phyloP scores from a whole-genome alignment of 2,329 filamentous ascomycete genomes.

The Colletotrichum somersetense region DNA sequence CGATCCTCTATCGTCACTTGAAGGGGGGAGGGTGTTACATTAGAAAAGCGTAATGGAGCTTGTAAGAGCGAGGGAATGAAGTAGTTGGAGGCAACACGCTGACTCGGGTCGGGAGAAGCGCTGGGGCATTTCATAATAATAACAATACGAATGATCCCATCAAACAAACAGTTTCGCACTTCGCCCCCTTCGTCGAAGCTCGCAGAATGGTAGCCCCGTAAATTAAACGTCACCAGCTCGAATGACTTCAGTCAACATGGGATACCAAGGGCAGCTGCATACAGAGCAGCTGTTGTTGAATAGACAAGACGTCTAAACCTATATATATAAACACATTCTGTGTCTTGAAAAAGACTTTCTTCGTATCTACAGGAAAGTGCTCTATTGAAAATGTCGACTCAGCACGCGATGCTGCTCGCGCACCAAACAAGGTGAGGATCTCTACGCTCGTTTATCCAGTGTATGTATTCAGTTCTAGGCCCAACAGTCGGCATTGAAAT shows the following conservation, averaged over 20 bases:
- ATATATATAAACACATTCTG: background rate
- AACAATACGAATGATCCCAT: background rate
- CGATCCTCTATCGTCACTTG: background rate
- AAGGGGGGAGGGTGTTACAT: background rate
- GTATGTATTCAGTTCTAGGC: slow-evolving; percentile 28
- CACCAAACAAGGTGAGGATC: slow-evolving; percentile 14
- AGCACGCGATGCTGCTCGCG: slow-evolving; percentile 11
- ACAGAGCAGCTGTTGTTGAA: background rate
- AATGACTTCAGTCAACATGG: background rate
- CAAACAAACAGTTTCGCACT: background rate
- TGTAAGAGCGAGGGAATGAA: background rate
- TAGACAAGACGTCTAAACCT: background rate
- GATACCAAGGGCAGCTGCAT: background rate
- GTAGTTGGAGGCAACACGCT: background rate
- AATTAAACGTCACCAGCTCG: too few relatives aligned
- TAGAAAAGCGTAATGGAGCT: background rate
- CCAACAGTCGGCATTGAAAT: background rate
- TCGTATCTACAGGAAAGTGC: slow-evolving; percentile 31
- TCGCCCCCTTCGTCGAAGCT: background rate
- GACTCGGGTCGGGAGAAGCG: background rate
- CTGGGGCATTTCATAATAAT: background rate
- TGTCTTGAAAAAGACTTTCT: slow-evolving; percentile 3
- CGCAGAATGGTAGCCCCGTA: background rate
- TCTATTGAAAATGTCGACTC: slow-evolving; percentile 11
- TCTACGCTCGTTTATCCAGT: slow-evolving; percentile 33